Base-by-base conservation (phyloP, 2,329 filamentous ascomycete genomes). In the Onygenales sp. region DNA sequence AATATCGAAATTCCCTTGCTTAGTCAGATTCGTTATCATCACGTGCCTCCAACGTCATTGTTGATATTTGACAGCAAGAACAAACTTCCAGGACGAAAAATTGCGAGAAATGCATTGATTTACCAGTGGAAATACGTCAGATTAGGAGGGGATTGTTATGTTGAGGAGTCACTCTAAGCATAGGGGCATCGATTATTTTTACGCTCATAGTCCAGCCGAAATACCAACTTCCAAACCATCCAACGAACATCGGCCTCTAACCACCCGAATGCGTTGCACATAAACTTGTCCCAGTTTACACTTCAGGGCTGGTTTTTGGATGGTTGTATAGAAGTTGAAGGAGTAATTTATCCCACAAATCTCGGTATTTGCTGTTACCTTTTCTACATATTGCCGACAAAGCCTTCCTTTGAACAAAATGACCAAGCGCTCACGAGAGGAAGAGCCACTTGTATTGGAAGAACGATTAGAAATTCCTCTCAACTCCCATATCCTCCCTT, bases 391-490 rank as follows among this genome's bases (percentile, higher is more conserved):
- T 2, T 51, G 3, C 32, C n/a, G 13, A 13, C 13, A 11, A 11
- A 40, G 42, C 5, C 36, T 10, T 39, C 17, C 9, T 36, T 21
- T 4, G 10, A n/a, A 17, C 43, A 60, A 47, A 52, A 85, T 84
- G 82, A 73, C 74, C 61, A 85, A 85, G 70, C 82, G 82, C 66
- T 74, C 76, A 68, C 74, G 79, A 67, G 71, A 74, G 67, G 74
- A 73, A 68, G 74, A 73, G 58, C 36, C 14, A 39, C 36, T 27
- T 31, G 36, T 36, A 27, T 39, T n/a, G 11, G 46, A 49, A 14
- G 46, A 49, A 14, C 32, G 11, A 13, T 4, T 33, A 39, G 46
- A 31, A 8, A n/a, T 33, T 11, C 7, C 33, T 7, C 11, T 78
- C 77, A 54, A 61, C 69, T 58, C 70, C 72, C 55, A 67, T 70